phyloP scores from a whole-genome alignment of 371 early-diverging fungal species.

The Mortierella polycephala region DNA sequence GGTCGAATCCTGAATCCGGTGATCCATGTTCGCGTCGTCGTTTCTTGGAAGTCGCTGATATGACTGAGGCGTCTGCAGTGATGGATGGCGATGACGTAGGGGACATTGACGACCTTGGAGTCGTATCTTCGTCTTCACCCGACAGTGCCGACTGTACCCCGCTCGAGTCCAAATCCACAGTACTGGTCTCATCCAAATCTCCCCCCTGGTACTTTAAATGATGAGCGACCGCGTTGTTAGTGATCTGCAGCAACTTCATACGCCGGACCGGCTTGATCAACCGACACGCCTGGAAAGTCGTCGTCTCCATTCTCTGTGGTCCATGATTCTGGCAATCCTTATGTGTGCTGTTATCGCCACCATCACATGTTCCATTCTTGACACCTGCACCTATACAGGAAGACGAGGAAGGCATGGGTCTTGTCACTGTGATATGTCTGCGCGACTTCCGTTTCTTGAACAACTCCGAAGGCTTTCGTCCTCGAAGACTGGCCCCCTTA shows the following conservation, averaged over 20 bases:
- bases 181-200: not conserved
- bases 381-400: not conserved
- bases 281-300: conserved; percentile 53
- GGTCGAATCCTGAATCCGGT: conserved; percentile 4
- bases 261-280: conserved; percentile 65
- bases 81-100: conserved; percentile 6
- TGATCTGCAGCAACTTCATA: conserved; percentile 57
- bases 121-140: not conserved
- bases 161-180: not conserved
- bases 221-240: conserved; percentile 31
- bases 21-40: conserved; percentile 10
- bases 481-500: not conserved
- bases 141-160: too few species aligned
- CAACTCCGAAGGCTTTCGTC: conserved; percentile 22
- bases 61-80: not conserved
- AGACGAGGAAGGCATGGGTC: conserved; percentile 12
- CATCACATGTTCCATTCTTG: not conserved
- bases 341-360: too few species aligned
- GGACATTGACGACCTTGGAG: not conserved
- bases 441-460: conserved; percentile 45
- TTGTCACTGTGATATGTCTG: conserved; percentile 21
- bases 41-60: conserved; percentile 6
- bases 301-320: conserved; percentile 14
- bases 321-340: not conserved
- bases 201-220: conserved; percentile 2